Evolutionary conservation across 2,329 filamentous ascomycete genomes (phyloP), one percentile per base, ranked within the genome.

Genomic region (Neopestalotiopsis clavispora): DNA sequence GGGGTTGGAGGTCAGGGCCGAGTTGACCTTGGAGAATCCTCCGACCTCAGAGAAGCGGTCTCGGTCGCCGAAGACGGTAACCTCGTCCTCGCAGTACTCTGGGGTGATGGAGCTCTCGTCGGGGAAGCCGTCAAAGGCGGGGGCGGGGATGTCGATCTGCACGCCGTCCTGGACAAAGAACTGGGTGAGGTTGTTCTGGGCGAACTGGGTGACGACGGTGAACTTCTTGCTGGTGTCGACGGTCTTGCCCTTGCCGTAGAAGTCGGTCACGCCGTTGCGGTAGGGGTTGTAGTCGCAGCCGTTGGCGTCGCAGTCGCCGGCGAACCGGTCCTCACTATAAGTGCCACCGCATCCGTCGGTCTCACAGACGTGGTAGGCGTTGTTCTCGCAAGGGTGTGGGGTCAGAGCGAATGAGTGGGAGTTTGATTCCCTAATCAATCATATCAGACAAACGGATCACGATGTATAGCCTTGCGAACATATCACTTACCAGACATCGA

Each of bases 271-370:
- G 69, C 89, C 90, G 82, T 89, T 84, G 75, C 89, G 87, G 85
- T 86, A 91, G n/a, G 86, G 81, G 84, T 90, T 90, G 84, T 88
- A 91, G 77, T 91, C 89, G 73, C 90, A 92, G 52, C 89, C 89
- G 74, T 90, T 87, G 73, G 88, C 85, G 77, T 91, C 90, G 77
- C 90, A 91, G 69, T 87, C 80, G 69, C 89, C 88, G 49, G 77
- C 79, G 76, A 90, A 90, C 73, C 88, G 87, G 75, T 85, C 80
- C 63, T 78, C 75, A 4, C 79, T 81, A 71, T 83, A 85, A 34
- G 82, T 81, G 69, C 84, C 87, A 71, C 86, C 86, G 71, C 85
- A 88, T 28, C 72, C 69, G 71, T 80, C 77, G 42, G 77, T 80
- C 14, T 79, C 79, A 80, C 87, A 90, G 72, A 84, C 82, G 71